phyloP scores from a whole-genome alignment of 306 rosid genomes.

The Cucurbita pepo region DNA sequence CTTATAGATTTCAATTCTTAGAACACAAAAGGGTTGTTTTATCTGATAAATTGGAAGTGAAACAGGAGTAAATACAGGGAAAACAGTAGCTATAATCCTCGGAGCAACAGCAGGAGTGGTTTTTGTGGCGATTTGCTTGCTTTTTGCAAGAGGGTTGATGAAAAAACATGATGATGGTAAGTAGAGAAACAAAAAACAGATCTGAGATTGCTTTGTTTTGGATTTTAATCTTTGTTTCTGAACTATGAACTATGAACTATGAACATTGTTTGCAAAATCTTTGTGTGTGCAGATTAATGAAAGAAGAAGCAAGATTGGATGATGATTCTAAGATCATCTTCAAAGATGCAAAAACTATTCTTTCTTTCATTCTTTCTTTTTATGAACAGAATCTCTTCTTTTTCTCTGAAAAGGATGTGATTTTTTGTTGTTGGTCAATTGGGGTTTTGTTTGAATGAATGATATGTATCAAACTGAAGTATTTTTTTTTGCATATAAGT shows the following conservation, averaged over 20 bases:
- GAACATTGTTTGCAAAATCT: background rate
- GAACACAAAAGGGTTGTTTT: background rate
- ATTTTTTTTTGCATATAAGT: background rate
- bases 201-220: background rate
- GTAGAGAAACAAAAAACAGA: slow-evolving; percentile 4
- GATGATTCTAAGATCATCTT: slow-evolving; percentile 17
- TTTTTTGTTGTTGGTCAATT: slow-evolving; percentile 5
- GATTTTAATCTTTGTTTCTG: background rate
- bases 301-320: slow-evolving; percentile 8
- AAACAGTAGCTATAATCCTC: slow-evolving; percentile 76
- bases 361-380: slow-evolving; percentile 3
- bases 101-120: slow-evolving; percentile 82
- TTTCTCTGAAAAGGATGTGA: slow-evolving; percentile 13
- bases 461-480: background rate
- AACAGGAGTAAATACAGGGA: slow-evolving; percentile 56
- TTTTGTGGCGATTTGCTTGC: slow-evolving; percentile 57
- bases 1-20: background rate
- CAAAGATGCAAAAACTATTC: slow-evolving; percentile 16
- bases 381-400: slow-evolving; percentile 18
- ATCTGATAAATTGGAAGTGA: slow-evolving; percentile 14
- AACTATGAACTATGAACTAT: background rate
- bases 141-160: slow-evolving; percentile 60
- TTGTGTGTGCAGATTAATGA: slow-evolving; percentile 56
- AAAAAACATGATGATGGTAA: slow-evolving; percentile 87
- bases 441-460: slow-evolving; percentile 4